Evolutionary conservation across 495 filamentous ascomycete genomes (phyloP), one percentile per base, ranked within the genome.

Genomic region (Podospora australis): DNA sequence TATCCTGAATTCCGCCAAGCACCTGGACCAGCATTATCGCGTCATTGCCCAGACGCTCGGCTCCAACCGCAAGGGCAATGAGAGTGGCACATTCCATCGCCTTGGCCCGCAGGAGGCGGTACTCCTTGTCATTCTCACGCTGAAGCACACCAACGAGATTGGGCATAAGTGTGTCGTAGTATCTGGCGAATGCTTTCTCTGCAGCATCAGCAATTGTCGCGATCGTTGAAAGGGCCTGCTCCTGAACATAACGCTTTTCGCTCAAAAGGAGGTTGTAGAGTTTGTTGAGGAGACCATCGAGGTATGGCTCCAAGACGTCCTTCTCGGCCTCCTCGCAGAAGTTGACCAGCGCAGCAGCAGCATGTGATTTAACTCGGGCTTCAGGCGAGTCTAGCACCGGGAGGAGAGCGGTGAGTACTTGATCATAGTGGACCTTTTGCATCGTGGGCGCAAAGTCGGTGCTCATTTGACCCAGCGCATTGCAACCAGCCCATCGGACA

Each of bases 271-370:
- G 79, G 46, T 81, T 78, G 63, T 95, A 82, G 5, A 99, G 77
- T 44, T 87, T 83, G 24, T 75, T 81, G 17, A 99, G 70, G 19
- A 99, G 77, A 39, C 89, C 79, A 60, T 90, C 92, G 8, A 99
- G 82, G 60, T 97, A 97, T 2, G 94, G 94, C 64, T 95, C 90
- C 10, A 99, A 77, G 24, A 88, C 84, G 39, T 77, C 79, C 66
- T 95, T 95, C 63, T 97, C 92, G 0, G 92, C 92, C 68, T 99
- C 94, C 64, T 99, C 94, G 64, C 94, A 99, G 67, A 99, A 99
- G 72, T 99, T 99, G 53, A 99, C 94, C 14, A 99, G 74, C 17
- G 94, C 92, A 13, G 94, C 94, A 10, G 94, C 94, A 25, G 94
- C 94, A 59, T 99, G 94, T 2, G 94, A 89, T 64, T 97, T 92